Evolutionary conservation across 441 rosid genomes (phyloP).

Genomic region (Cnidoscolus chayamansa): DNA sequence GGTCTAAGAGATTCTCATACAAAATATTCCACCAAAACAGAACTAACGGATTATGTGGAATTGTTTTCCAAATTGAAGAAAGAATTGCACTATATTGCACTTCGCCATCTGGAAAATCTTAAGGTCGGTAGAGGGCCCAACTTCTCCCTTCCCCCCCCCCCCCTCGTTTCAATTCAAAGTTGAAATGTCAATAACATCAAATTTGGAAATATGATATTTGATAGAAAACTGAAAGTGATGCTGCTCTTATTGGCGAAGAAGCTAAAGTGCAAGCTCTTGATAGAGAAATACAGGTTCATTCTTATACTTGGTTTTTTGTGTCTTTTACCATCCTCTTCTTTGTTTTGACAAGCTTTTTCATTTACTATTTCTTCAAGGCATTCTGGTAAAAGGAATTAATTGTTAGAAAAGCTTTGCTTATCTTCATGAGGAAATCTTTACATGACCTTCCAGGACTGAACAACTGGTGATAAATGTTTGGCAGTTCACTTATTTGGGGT

Average conservation of each 20-base stretch:
- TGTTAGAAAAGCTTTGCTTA: not conserved
- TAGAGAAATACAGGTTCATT: slow-evolving; percentile 57
- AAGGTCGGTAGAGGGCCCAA: slow-evolving; percentile 41
- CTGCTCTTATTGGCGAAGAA: slow-evolving; percentile 38
- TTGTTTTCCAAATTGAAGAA: slow-evolving; percentile 53
- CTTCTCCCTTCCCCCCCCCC: not conserved
- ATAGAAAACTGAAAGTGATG: slow-evolving; percentile 41
- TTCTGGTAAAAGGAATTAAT: not conserved
- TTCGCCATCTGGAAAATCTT: slow-evolving; percentile 42
- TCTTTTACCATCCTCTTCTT: not conserved
- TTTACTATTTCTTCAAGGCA: not conserved
- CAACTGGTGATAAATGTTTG: not conserved
- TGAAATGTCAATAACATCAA: slow-evolving; percentile 18
- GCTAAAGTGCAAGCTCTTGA: slow-evolving; percentile 34
- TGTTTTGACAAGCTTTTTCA: not conserved
- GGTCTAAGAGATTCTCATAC: slow-evolving; percentile 25
- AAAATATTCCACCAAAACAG: slow-evolving; percentile 22
- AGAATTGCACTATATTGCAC: slow-evolving; percentile 39
- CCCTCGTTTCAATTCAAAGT: not conserved
- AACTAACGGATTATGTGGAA: slow-evolving; percentile 35
- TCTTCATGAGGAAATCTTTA: slow-evolving; percentile 4
- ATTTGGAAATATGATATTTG: slow-evolving; percentile 30
- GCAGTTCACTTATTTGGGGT: not conserved
- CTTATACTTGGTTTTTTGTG: slow-evolving; percentile 15
- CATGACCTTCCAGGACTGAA: not conserved